Evolutionary conservation across 2,329 filamentous ascomycete genomes (phyloP), one percentile per base, ranked within the genome.

Genomic region (Xylariomycetidae sp.): DNA sequence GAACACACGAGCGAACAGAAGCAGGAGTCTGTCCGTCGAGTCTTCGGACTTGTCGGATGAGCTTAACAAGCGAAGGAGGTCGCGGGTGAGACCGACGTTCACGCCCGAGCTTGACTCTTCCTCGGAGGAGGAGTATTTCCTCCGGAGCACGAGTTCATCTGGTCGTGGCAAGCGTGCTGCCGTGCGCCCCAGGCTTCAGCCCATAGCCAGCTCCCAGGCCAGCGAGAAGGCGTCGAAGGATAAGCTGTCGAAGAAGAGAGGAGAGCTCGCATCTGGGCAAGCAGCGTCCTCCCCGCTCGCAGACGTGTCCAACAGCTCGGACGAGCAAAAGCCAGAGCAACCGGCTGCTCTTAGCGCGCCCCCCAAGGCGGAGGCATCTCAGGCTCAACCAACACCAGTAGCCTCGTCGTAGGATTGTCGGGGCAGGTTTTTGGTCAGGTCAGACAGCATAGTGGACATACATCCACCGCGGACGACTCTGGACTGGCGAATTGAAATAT

Each of bases 21-120:
- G 43, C 15, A 38, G 43, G 16, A 48, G 46, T 30, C 19, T 46
- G 19, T 47, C 46, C 2, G 25, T 47, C 20, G 46, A 45, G 16
- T 47, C 49, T 4, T 42, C 46, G 1, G 50, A 53, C 20, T 25
- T 35, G 12, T 47, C 47, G 13, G 48, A 49, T 12, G 48, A 40
- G 18, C 7, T 29, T 31, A 16, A 10, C 18, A 49, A 34, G 25
- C 41, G 44, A 27, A 42, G 29, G 16, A 44, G 37, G 19, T 32
- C 34, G 13, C 46, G 43, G 13, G 15, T 18, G 26, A 14, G 39
- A 40, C n/a, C 26, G 12, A 13, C 26, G 8, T 8, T 23, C 20
- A 23, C 20, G 8, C 20, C 20, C 20, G 20, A 23, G 12, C 5
- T 29, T 4, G 26, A 50, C 30, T 46, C 41, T 25, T 50, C 48